These are phyloP conservation scores for Phialophora macrospora DNA, from an alignment of 2,329 filamentous ascomycete genomes.

Conservation along the genomic window DNA sequence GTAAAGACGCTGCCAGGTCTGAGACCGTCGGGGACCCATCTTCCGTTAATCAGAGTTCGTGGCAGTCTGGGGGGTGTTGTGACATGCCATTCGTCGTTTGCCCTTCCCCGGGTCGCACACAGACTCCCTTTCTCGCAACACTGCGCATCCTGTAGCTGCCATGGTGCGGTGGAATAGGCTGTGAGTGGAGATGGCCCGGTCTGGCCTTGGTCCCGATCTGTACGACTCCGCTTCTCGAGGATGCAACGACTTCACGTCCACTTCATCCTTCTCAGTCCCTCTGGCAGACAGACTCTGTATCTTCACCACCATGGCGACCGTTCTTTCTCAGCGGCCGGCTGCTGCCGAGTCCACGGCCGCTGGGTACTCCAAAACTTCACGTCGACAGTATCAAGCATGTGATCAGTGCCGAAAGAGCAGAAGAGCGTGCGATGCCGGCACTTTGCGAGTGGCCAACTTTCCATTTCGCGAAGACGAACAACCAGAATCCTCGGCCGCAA, in stretches of 20 bases:
- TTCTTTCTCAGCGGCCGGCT: background rate
- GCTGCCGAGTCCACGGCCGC: background rate
- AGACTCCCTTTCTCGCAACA: slow-evolving; percentile 7
- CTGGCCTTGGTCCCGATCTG: slow-evolving; percentile 19
- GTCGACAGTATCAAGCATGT: slow-evolving; percentile 49
- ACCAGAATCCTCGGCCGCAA: slow-evolving; percentile 26
- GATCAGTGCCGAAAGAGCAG: slow-evolving; percentile 33
- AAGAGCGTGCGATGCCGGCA: slow-evolving; percentile 33
- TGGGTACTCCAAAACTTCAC: slow-evolving; percentile 35
- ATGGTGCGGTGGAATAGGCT: background rate
- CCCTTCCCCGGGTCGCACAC: slow-evolving; percentile 12
- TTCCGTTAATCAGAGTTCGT: slow-evolving; percentile 15
- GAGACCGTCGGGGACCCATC: slow-evolving; percentile 9
- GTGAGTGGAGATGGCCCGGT: slow-evolving; percentile 15
- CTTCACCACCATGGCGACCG: slow-evolving; percentile 7
- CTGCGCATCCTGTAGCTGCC: slow-evolving; percentile 9
- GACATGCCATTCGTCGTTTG: slow-evolving; percentile 11
- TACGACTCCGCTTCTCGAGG: slow-evolving; percentile 18
- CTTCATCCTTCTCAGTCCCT: slow-evolving; percentile 1
- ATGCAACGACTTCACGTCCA: slow-evolving; percentile 17
- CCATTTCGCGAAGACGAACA: slow-evolving; percentile 23
- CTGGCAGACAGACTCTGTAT: background rate
- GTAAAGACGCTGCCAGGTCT: slow-evolving; percentile 13
- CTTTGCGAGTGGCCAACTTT: slow-evolving; percentile 28
- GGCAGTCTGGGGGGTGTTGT: slow-evolving; percentile 11